Base-by-base conservation (phyloP, 495 filamentous ascomycete species). In the Xylaria nigripes region DNA sequence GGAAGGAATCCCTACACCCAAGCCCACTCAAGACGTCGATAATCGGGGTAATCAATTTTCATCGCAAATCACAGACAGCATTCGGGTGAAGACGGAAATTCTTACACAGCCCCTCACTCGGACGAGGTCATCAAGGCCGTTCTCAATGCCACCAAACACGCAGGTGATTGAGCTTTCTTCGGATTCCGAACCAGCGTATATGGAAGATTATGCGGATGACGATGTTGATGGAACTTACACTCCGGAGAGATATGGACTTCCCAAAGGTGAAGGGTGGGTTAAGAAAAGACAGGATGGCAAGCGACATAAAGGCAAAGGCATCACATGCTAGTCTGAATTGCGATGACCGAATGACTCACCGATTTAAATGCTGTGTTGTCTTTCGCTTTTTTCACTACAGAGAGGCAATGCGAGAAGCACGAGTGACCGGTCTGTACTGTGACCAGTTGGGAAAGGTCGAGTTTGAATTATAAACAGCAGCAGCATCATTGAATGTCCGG, bases 201-300 rank as follows among this genome's bases (percentile, higher is more conserved):
- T 49, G 7, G 73, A 76, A 30, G 25, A 73, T 43, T 74, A 75
- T 50, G 70, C 72, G 4, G 73, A 75, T 4, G 72, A 75, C 6
- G 65, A 64, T n/a, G 57, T 70, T 25, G 72, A 74, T 45, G 65
- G 61, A 23, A 72, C 65, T 0, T 73, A 73, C 49, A 52, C 61
- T 13, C 63, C 63, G 12, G 57, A 45, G 12, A 21, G 21, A 15
- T 48, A 61, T 2, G 57, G 59, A 24, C 47, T 64, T 16, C 61
- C 64, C 8, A 56, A 13, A 53, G 52, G 57, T 1, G 51, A 54
- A 13, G 61, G 61, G 7, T 67, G 64, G 64, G 59, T 67, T 12
- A 52, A 60, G 38, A 66, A 67, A 54, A 50, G 29, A 21, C 34
- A 24, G 10, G n/a, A 15, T 6, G 1, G 9, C 16, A 36, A 23